These are phyloP conservation scores for Ceratobasidium sp. DNA, from an alignment of 1,284 basidiomycete species.

Conservation along the genomic window DNA sequence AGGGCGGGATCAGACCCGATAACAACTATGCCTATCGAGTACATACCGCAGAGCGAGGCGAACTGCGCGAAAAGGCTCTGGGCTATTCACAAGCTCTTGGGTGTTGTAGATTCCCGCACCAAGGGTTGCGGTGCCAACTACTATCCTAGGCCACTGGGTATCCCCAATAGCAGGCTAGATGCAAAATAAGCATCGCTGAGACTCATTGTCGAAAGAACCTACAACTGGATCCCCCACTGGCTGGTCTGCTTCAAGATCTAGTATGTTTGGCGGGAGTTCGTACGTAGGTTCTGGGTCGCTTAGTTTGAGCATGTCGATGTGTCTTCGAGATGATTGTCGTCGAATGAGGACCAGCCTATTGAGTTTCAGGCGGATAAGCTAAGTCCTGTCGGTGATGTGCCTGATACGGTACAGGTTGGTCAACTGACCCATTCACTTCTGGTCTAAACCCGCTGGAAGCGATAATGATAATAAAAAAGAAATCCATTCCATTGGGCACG, in stretches of 20 bases:
- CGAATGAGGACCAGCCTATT: neutral
- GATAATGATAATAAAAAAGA: neutral
- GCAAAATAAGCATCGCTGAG: conserved; percentile 45
- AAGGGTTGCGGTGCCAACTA: conserved; percentile 76
- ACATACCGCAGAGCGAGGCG: conserved; percentile 78
- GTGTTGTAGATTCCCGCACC: conserved; percentile 73
- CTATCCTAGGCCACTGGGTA: conserved; percentile 57
- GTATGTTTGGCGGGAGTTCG: conserved; percentile 49
- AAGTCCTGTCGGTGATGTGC: neutral
- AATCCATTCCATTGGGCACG: conserved; percentile 25
- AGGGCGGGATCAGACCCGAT: neutral
- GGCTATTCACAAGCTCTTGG: conserved; percentile 65
- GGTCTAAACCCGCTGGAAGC: neutral
- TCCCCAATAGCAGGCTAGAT: conserved; percentile 22
- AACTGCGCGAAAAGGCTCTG: conserved; percentile 72
- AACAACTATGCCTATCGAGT: neutral
- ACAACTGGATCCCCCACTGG: conserved; percentile 51
- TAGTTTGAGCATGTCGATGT: conserved; percentile 19
- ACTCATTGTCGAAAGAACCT: conserved; percentile 1
- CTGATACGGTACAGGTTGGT: neutral
- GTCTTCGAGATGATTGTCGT: neutral
- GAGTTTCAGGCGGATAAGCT: no score
- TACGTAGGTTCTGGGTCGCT: conserved; percentile 42
- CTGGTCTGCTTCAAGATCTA: conserved; percentile 60
- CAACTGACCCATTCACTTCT: neutral